Percentiles rank a stretch among this genome's conserved stretches.
Conservation (phyloP, 257 asterid genomes). For the Ophiorrhiza pumila region DNA sequence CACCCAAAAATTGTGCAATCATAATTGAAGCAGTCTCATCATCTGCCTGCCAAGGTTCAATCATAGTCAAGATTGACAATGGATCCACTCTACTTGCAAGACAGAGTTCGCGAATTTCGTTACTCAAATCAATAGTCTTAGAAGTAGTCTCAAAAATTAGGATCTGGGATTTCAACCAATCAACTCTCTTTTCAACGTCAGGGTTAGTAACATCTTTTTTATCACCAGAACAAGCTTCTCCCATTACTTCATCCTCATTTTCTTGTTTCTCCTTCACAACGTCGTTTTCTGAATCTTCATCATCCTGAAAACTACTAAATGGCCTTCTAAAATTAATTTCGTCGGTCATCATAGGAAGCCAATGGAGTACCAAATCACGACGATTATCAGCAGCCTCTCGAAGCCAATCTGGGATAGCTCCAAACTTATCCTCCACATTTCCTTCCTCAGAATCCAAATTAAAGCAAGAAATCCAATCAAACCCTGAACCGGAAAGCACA, state of each 20-base stretch:
- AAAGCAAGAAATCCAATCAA: slow-evolving; percentile 51
- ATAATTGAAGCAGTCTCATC: slow-evolving; percentile 65
- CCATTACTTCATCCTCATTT: slow-evolving; percentile 36
- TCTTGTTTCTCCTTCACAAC: slow-evolving; percentile 30
- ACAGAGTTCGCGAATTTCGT: slow-evolving; percentile 48
- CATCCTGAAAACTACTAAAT: slow-evolving; percentile 24
- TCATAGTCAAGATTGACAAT: slow-evolving; percentile 40
- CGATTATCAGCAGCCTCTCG: slow-evolving; percentile 34
- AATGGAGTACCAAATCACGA: slow-evolving; percentile 45
- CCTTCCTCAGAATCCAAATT: slow-evolving; percentile 63
- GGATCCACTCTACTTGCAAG: slow-evolving; percentile 21
- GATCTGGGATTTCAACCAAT: slow-evolving; percentile 31
- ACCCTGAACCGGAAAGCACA: slow-evolving; percentile 43
- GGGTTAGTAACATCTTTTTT: slow-evolving; percentile 23
- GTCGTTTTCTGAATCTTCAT: slow-evolving; percentile 24
- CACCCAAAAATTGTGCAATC: slow-evolving; percentile 38
- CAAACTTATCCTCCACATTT: slow-evolving; percentile 42
- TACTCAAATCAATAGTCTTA: slow-evolving; percentile 40
- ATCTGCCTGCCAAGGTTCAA: slow-evolving; percentile 69
- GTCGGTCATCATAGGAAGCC: slow-evolving; percentile 59
- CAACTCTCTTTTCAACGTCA: slow-evolving; percentile 39
- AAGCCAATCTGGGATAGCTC: slow-evolving; percentile 58
- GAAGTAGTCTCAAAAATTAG: slow-evolving; percentile 35
- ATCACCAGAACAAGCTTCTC: slow-evolving; percentile 27
- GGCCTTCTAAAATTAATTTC: slow-evolving; percentile 29